Evolutionary conservation across 345 rosid species (phyloP).

Genomic region (Linum usitatissimum): DNA sequence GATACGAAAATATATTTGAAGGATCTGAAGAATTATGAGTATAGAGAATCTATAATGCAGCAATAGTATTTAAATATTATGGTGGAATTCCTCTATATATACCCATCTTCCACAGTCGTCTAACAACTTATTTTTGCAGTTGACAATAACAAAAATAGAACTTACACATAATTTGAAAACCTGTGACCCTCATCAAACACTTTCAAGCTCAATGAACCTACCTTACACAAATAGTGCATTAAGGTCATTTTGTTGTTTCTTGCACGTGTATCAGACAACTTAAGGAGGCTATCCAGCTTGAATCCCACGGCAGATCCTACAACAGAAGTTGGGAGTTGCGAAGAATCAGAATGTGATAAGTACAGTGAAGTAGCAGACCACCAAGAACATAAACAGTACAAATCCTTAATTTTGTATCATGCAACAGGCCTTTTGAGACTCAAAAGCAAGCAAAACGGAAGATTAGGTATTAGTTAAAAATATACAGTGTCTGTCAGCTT

Average conservation of each 20-base stretch:
- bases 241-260: constrained; percentile 90
- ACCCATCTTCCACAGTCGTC: too few species aligned
- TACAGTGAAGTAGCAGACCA: not conserved
- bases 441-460: too few species aligned
- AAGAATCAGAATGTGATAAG: not conserved
- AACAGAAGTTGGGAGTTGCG: constrained; percentile 10
- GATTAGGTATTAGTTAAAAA: too few species aligned
- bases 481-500: too few species aligned
- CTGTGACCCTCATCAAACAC: not conserved
- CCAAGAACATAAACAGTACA: not conserved
- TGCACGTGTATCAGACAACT: constrained; percentile 93
- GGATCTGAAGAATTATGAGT: too few species aligned
- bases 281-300: constrained; percentile 95
- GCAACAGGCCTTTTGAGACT: too few species aligned
- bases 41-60: too few species aligned
- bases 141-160: not conserved
- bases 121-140: not conserved
- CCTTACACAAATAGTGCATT: constrained; percentile 98
- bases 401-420: not conserved
- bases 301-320: constrained; percentile 95
- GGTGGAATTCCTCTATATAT: too few species aligned
- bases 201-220: constrained; percentile 21
- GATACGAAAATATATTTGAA: too few species aligned
- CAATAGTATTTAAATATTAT: too few species aligned
- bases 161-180: not conserved